A percentile compares a stretch with the other conserved stretches of the same genome.
These are phyloP conservation scores for Immersiporthe knoxdaviesiana DNA, from an alignment of 2,329 filamentous ascomycete species.

Conservation along the genomic window DNA sequence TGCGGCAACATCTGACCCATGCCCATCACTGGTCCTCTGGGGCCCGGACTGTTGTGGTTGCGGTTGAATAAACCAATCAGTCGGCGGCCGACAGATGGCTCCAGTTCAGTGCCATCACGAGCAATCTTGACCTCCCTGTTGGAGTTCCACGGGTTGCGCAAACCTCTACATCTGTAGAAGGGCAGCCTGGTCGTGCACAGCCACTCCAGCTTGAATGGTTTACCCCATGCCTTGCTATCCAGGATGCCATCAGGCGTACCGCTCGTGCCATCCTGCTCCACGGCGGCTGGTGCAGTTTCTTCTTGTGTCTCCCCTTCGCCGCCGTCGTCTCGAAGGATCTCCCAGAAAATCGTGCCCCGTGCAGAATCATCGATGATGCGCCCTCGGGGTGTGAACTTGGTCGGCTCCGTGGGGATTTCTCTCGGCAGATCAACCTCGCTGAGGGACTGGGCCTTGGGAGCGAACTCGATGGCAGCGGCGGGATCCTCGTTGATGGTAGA, in stretches of 20 bases:
- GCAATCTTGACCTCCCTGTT: conserved; percentile 97
- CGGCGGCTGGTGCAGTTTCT: conserved; percentile 46
- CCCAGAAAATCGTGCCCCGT: conserved; percentile 97
- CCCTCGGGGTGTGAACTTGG: conserved; percentile 76
- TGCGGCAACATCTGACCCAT: conserved; percentile 22
- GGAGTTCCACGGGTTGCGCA: conserved; percentile 93
- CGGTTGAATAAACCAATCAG: conserved; percentile 79
- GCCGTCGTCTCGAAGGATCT: conserved; percentile 63
- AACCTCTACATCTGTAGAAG: conserved; percentile 84
- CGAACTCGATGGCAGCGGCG: conserved; percentile 69
- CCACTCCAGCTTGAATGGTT: conserved; percentile 91
- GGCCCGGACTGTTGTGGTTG: conserved; percentile 24
- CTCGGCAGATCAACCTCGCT: conserved; percentile 71
- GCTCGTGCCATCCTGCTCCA: conserved; percentile 44
- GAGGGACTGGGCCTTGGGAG: conserved; percentile 63
- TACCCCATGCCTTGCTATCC: conserved; percentile 77
- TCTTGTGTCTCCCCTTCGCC: conserved; percentile 46
- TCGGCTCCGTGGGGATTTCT: conserved; percentile 78
- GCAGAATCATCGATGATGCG: conserved; percentile 91
- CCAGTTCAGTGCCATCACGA: conserved; percentile 89
- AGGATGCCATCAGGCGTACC: conserved; percentile 45
- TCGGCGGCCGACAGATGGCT: conserved; percentile 76
- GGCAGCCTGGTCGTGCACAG: conserved; percentile 80
- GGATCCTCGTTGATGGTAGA: conserved; percentile 82
- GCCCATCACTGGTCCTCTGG: conserved; percentile 24